Conservation (phyloP, 2,329 filamentous ascomycete genomes). For the Aspergillus eucalypticola region DNA sequence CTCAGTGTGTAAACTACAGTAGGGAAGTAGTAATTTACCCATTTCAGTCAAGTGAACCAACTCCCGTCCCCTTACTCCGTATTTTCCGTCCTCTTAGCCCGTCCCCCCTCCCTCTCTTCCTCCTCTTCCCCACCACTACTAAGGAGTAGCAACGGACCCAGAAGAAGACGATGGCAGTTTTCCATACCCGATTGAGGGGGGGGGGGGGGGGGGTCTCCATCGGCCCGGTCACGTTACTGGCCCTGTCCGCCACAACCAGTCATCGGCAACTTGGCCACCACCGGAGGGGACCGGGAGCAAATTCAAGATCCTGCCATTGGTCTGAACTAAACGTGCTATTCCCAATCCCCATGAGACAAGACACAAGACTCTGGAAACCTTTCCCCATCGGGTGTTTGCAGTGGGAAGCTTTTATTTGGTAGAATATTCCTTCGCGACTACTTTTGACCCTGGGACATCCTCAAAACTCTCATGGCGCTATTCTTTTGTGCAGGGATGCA, state of each 20-base stretch:
- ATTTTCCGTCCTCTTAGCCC: not conserved
- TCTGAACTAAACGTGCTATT: too few relatives aligned
- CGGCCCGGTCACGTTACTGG: slow-evolving; percentile 32
- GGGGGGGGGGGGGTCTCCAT: slow-evolving; percentile 3
- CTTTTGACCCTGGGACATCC: not conserved
- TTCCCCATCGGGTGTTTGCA: not conserved
- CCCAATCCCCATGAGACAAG: not conserved
- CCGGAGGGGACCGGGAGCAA: slow-evolving; percentile 6
- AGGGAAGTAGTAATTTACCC: too few relatives aligned
- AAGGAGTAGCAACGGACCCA: not conserved
- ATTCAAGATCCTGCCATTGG: slow-evolving; percentile 9
- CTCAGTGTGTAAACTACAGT: too few relatives aligned
- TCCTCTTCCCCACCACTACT: not conserved
- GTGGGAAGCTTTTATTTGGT: too few relatives aligned
- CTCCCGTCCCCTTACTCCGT: not conserved
- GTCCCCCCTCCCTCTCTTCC: not conserved
- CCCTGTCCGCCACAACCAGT: slow-evolving; percentile 14
- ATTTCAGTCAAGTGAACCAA: too few relatives aligned
- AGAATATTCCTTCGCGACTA: too few relatives aligned
- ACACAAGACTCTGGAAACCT: not conserved
- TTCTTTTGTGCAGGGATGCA: not conserved
- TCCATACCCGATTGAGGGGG: slow-evolving; percentile 9
- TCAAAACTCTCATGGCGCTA: not conserved
- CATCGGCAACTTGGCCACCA: slow-evolving; percentile 4
- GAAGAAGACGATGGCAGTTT: not conserved